phyloP scores from a whole-genome alignment of 2,329 filamentous ascomycete genomes.

The Paracoccidioides brasiliensis region DNA sequence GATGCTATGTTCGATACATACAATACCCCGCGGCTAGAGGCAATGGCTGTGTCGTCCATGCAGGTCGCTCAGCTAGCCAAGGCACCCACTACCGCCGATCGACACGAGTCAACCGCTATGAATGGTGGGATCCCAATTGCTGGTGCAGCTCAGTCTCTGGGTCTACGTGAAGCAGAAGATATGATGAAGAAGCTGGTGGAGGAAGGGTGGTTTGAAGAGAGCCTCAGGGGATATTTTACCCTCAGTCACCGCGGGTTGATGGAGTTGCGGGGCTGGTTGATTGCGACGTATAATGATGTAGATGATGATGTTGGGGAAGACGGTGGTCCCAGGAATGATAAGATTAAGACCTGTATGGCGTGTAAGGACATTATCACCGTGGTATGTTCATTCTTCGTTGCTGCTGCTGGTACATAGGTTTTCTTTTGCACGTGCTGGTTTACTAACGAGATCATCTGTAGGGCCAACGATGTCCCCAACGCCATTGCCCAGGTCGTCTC shows the following conservation, averaged over 20 bases:
- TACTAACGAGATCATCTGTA: constrained; percentile 12
- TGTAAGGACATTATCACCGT: constrained; percentile 83
- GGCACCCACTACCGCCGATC: constrained; percentile 22
- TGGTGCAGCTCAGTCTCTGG: constrained; percentile 43
- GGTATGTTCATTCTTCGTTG: constrained; percentile 24
- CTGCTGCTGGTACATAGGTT: not conserved
- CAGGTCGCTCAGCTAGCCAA: constrained; percentile 60
- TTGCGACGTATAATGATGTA: constrained; percentile 78
- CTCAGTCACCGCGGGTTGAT: constrained; percentile 66
- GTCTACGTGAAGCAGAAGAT: constrained; percentile 62
- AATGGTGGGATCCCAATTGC: constrained; percentile 23
- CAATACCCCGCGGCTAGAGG: constrained; percentile 67
- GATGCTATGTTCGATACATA: constrained; percentile 85
- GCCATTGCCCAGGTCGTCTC: constrained; percentile 55
- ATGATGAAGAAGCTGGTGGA: constrained; percentile 57
- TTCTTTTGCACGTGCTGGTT: not conserved
- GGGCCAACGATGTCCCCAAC: constrained; percentile 62
- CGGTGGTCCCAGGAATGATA: constrained; percentile 41
- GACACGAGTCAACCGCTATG: constrained; percentile 37
- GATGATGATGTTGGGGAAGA: constrained; percentile 44
- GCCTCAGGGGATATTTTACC: constrained; percentile 56
- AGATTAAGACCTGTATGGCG: constrained; percentile 75
- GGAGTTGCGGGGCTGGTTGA: constrained; percentile 71
- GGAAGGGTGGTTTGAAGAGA: constrained; percentile 77
- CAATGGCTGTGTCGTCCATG: constrained; percentile 67